Percentiles rank a stretch among this genome's conserved stretches.
These are phyloP conservation scores for Oryza officinalis DNA, from an alignment of 176 grass and related monocot species.

Conservation along the genomic window DNA sequence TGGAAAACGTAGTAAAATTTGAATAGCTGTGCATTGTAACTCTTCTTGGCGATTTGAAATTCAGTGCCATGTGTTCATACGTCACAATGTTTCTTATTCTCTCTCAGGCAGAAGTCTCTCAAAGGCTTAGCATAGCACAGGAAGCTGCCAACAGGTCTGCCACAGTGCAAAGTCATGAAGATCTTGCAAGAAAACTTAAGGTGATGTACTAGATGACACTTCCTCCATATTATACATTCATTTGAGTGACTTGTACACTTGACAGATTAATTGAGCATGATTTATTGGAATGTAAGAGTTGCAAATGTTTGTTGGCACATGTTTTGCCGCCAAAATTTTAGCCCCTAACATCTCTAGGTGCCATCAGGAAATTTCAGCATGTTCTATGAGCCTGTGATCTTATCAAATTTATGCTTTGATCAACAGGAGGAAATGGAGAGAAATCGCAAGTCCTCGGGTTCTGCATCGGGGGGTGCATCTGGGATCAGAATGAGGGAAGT, in stretches of 20 bases:
- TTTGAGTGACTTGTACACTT: slow-evolving; percentile 7
- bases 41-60: neutral
- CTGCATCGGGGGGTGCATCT: slow-evolving; percentile 44
- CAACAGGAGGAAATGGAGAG: slow-evolving; percentile 91
- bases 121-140: slow-evolving; percentile 80
- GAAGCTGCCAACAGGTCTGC: slow-evolving; percentile 65
- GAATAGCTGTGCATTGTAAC: slow-evolving; percentile 8
- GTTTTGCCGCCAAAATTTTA: neutral
- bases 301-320: neutral
- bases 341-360: neutral
- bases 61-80: slow-evolving; percentile 10
- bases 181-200: slow-evolving; percentile 96
- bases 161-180: slow-evolving; percentile 73
- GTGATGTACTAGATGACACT: slow-evolving; percentile 38
- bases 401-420: slow-evolving; percentile 40
- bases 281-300: neutral
- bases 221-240: neutral
- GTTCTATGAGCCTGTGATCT: slow-evolving; percentile 17
- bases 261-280: neutral
- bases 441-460: slow-evolving; percentile 80
- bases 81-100: slow-evolving; percentile 39
- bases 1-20: neutral
- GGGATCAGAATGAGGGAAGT: slow-evolving; percentile 84
- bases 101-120: slow-evolving; percentile 85
- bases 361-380: neutral